phyloP scores from a whole-genome alignment of 805 yeast species.

The Starmera amethionina region DNA sequence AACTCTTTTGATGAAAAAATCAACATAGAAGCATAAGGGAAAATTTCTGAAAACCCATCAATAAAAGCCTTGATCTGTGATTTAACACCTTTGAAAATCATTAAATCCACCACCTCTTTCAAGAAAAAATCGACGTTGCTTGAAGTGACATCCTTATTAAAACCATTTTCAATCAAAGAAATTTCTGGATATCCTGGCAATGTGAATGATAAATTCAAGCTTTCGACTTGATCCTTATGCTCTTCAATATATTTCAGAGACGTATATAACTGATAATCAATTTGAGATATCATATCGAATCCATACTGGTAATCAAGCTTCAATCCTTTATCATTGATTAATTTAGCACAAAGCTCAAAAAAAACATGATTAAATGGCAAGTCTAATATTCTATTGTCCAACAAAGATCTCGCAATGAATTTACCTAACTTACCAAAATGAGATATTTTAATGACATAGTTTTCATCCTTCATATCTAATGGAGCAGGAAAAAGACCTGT shows the following conservation, averaged over 20 bases:
- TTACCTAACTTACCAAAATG: conserved; percentile 65
- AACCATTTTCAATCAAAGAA: conserved; percentile 51
- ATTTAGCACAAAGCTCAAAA: conserved; percentile 33
- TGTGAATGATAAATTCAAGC: conserved; percentile 53
- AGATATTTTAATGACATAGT: conserved; percentile 33
- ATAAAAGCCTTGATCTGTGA: conserved; percentile 61
- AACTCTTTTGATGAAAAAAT: conserved; percentile 73
- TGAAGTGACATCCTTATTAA: conserved; percentile 33
- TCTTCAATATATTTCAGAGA: conserved; percentile 44
- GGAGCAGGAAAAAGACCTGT: conserved; percentile 75
- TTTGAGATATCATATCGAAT: conserved; percentile 25
- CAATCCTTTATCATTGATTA: background rate
- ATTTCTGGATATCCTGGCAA: conserved; percentile 68
- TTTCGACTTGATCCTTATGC: conserved; percentile 34
- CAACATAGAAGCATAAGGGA: conserved; percentile 64
- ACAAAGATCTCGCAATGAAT: conserved; percentile 75
- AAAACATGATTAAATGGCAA: conserved; percentile 66
- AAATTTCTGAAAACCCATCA: conserved; percentile 73
- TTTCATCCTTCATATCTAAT: conserved; percentile 20
- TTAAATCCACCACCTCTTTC: conserved; percentile 42
- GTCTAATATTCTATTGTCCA: conserved; percentile 85
- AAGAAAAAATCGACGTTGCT: conserved; percentile 52
- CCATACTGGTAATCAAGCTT: background rate
- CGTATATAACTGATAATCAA: conserved; percentile 51
- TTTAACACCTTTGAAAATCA: conserved; percentile 53